Base-by-base conservation (phyloP, 2,329 filamentous ascomycete species). In the Xylariaceae sp. region DNA sequence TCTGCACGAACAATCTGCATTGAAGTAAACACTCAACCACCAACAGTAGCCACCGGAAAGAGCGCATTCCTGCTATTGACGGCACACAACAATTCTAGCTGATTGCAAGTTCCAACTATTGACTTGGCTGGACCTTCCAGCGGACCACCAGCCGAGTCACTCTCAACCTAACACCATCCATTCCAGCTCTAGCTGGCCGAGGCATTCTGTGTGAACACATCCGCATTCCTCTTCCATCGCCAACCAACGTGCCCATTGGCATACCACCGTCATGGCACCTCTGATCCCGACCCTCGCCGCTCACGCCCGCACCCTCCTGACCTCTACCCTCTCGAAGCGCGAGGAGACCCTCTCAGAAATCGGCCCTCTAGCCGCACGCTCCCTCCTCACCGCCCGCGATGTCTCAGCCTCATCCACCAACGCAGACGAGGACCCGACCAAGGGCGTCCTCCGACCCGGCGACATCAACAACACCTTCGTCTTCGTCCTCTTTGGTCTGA, bases 401-500 rank as follows among this genome's bases (percentile, higher is more conserved):
- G 55, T 60, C 33, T 19, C 37, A 16, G 32, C 22, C 22, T 18
- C 53, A 11, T 37, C 59, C n/a, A 38, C 47, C 30, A 30, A 50
- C 16, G 51, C 57, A 18, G 51, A 57, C 16, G 54, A 62, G 2
- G 59, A 78, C 50, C 69, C 76, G 0, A 56, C 60, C 9, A 44
- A 49, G 3, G 80, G 79, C 42, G 67, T 73, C 11, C 69, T 78
- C n/a, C 64, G 71, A 44, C 76, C 78, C 2, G 63, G 72, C 30
- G 54, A 74, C 43, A 79, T 82, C 64, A 80, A 76, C 66, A 83
- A 84, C 58, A 77, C 74, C 16, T 87, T 81, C 44, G 81, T 95
- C 55, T 87, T 97, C 60, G 83, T 85, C 1, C 71, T 97, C 1
- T 95, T 97, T 61, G 91, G 87, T 9, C 64, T 96, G 15, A 80